phyloP scores from a whole-genome alignment of 2,329 filamentous ascomycete genomes.

The Phialocephala sp. region DNA sequence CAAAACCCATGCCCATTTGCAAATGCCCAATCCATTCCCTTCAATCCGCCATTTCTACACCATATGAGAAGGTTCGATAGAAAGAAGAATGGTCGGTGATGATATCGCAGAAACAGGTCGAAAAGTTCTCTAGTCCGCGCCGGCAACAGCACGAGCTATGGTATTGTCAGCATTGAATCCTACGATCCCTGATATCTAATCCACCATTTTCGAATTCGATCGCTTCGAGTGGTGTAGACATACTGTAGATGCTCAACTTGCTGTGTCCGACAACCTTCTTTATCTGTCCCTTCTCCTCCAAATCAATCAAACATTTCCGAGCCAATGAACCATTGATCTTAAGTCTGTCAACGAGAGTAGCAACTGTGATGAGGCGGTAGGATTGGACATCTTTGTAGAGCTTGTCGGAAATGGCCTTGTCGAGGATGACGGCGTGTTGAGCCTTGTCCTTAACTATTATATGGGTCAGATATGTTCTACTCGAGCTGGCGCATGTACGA shows the following conservation, averaged over 20 bases:
- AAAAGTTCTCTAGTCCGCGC: slow-evolving; percentile 48
- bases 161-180: slow-evolving; percentile 41
- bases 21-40: slow-evolving; percentile 42
- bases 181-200: neutral
- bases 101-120: slow-evolving; percentile 39
- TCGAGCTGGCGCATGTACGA: slow-evolving; percentile 41
- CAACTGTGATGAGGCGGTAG: slow-evolving; percentile 98
- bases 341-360: slow-evolving; percentile 97
- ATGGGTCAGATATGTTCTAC: slow-evolving; percentile 34
- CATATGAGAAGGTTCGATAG: slow-evolving; percentile 34
- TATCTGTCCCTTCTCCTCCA: slow-evolving; percentile 98
- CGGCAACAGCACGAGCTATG: slow-evolving; percentile 65
- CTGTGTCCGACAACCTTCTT: slow-evolving; percentile 97
- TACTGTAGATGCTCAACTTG: slow-evolving; percentile 98
- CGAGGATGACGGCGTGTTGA: slow-evolving; percentile 98
- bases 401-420: slow-evolving; percentile 97
- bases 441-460: slow-evolving; percentile 99
- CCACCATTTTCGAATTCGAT: neutral
- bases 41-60: slow-evolving; percentile 35
- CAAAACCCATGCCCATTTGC: slow-evolving; percentile 40
- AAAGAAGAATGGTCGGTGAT: slow-evolving; percentile 39
- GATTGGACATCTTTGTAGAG: slow-evolving; percentile 99
- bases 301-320: slow-evolving; percentile 84
- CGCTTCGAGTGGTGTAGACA: slow-evolving; percentile 44
- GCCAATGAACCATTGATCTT: slow-evolving; percentile 99